Percentiles rank a stretch among this genome's conserved stretches.
phyloP scores from a whole-genome alignment of 2,329 filamentous ascomycete genomes.

The Intubia oerlemansii region DNA sequence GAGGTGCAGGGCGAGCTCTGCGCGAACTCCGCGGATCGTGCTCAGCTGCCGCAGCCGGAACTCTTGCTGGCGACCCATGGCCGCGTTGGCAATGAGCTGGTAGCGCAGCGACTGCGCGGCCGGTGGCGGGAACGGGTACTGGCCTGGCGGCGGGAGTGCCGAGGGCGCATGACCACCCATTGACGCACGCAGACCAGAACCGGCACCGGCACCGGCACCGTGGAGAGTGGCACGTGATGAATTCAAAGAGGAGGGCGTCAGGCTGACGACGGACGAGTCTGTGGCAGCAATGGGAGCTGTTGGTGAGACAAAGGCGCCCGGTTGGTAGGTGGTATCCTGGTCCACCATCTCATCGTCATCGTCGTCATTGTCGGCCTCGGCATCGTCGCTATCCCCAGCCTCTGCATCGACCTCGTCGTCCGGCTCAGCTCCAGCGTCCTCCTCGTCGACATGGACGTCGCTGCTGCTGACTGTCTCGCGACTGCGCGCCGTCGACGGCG shows the following conservation, averaged over 20 bases:
- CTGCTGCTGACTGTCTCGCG: too few relatives aligned
- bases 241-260: background rate
- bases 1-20: slow-evolving; percentile 15
- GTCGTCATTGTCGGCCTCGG: slow-evolving; percentile 1
- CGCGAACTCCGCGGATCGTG: slow-evolving; percentile 8
- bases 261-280: too few relatives aligned
- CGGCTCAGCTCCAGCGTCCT: too few relatives aligned
- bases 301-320: slow-evolving; percentile 1
- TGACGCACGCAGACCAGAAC: too few relatives aligned
- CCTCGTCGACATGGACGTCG: too few relatives aligned
- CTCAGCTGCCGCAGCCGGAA: slow-evolving; percentile 1
- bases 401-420: too few relatives aligned
- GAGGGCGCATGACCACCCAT: too few relatives aligned
- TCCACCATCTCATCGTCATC: background rate
- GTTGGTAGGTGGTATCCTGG: background rate
- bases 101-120: background rate
- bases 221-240: too few relatives aligned
- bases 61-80: slow-evolving; percentile 5
- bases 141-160: background rate
- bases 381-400: slow-evolving; percentile 1
- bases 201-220: too few relatives aligned
- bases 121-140: background rate
- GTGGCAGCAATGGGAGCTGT: background rate
- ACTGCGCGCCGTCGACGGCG: too few relatives aligned
- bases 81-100: slow-evolving; percentile 5